These are phyloP conservation scores for Beta vulgaris DNA, from an alignment of 148 eudicot genomes.

Conservation along the genomic window DNA sequence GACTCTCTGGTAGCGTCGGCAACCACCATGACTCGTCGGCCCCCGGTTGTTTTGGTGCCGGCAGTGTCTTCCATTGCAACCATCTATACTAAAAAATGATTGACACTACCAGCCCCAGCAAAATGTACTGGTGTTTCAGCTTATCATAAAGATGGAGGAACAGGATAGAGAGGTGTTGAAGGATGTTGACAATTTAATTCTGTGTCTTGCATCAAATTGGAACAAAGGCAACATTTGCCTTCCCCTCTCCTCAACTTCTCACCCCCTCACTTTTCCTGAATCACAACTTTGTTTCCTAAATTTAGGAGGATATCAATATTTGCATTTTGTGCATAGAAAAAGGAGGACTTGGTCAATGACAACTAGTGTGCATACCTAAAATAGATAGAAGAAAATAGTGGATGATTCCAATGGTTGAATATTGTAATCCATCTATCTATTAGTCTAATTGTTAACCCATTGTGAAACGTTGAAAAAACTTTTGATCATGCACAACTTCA, in stretches of 20 bases:
- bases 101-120: slow-evolving; percentile 12
- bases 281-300: not conserved
- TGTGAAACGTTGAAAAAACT: too few relatives aligned
- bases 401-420: too few relatives aligned
- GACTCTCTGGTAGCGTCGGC: slow-evolving; percentile 61
- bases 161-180: not conserved
- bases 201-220: not conserved
- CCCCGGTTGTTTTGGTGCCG: not conserved
- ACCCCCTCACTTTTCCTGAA: not conserved
- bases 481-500: too few relatives aligned
- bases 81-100: slow-evolving; percentile 5
- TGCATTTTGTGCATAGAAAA: not conserved
- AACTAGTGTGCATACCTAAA: not conserved
- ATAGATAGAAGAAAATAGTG: too few relatives aligned
- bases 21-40: slow-evolving; percentile 56
- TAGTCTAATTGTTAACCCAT: too few relatives aligned
- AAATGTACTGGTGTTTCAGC: not conserved
- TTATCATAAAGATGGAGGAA: not conserved
- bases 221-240: not conserved
- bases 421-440: too few relatives aligned
- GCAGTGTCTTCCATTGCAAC: slow-evolving; percentile 18
- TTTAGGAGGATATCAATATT: slow-evolving; percentile 1
- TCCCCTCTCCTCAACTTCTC: not conserved
- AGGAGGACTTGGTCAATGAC: not conserved
- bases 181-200: not conserved